Conservation (phyloP, 2,329 filamentous ascomycete genomes). For the Ambrosiella cleistominuta region DNA sequence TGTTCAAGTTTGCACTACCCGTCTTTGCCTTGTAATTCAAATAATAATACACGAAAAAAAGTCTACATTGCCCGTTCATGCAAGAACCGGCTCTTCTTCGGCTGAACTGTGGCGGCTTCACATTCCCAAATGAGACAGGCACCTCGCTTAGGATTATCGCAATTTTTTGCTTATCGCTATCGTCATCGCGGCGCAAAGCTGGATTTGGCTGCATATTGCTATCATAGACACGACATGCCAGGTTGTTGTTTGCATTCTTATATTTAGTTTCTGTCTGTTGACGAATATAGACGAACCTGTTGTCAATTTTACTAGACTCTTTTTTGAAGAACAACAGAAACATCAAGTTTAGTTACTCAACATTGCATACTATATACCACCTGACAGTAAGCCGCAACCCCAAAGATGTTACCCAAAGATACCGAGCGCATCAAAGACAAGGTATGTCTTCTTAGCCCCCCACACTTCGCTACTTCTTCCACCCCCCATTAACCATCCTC, state of each 20-base stretch:
- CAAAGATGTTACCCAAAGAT: background rate
- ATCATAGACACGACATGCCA: background rate
- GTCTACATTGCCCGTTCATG: no score
- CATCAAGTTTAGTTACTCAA: background rate
- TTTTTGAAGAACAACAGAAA: no score
- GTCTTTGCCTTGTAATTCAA: no score
- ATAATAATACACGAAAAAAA: no score
- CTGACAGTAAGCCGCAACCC: background rate
- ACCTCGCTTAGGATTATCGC: background rate
- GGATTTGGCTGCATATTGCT: background rate
- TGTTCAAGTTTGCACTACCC: no score
- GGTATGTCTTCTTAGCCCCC: slow-evolving; percentile 3
- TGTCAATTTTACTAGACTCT: no score
- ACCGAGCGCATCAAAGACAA: slow-evolving; percentile 13
- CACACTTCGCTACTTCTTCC: background rate
- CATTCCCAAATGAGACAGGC: background rate
- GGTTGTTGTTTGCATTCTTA: background rate
- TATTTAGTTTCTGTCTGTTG: background rate
- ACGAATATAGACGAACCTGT: no score
- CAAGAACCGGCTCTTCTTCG: background rate
- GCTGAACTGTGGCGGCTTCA: background rate
- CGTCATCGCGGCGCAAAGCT: background rate
- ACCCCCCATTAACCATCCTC: background rate
- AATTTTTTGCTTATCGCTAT: slow-evolving; percentile 1
- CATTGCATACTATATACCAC: background rate